Base-by-base conservation (phyloP, 2,329 filamentous ascomycete species). In the Fusarium falciforme region DNA sequence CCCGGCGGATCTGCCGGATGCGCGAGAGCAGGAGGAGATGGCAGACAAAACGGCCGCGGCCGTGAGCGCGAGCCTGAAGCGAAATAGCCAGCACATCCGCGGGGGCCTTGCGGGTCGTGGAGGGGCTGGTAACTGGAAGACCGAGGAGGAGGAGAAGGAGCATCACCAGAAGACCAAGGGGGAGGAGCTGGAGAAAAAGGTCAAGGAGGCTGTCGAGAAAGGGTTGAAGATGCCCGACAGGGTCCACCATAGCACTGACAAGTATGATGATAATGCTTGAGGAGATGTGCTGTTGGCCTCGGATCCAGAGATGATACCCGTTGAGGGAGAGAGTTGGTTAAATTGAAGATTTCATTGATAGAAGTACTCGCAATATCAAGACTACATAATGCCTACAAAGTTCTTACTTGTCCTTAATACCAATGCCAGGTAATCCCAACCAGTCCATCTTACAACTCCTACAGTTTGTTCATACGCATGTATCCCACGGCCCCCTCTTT, bases 41-140 rank as follows among this genome's bases (percentile, higher is more conserved):
- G 81, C 79, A 3, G 79, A 78, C 70, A 80, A 78, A 74, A 81
- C 78, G 40, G 79, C 75, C 17, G 82, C 79, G 7, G 82, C 83
- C 11, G 80, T 84, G 40, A 78, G 70, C 22, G 80, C 82, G 7
- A 81, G 79, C 60, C 75, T 78, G 31, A 78, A 76, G 66, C 47
- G 47, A 17, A 72, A 69, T 69, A 76, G 74, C 65, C 67, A 76
- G n/a, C 72, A 72, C 36, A 49, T 47, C 40, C 64, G 71, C 6
- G 73, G 74, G 44, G 77, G 73, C 0, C 67, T 79, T 59, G 76
- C 64, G 5, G 89, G 89, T 0, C 85, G 89, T 6, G 89, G 89
- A 27, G 89, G 89, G n/a, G 88, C 88, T 1, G 89, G 89, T 3
- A 91, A 90, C 79, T 91, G 86, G 82, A 77, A 73, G 52, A 72